Base-by-base conservation (phyloP, 2,329 filamentous ascomycete genomes). In the Berkeleyomyces basicola region DNA sequence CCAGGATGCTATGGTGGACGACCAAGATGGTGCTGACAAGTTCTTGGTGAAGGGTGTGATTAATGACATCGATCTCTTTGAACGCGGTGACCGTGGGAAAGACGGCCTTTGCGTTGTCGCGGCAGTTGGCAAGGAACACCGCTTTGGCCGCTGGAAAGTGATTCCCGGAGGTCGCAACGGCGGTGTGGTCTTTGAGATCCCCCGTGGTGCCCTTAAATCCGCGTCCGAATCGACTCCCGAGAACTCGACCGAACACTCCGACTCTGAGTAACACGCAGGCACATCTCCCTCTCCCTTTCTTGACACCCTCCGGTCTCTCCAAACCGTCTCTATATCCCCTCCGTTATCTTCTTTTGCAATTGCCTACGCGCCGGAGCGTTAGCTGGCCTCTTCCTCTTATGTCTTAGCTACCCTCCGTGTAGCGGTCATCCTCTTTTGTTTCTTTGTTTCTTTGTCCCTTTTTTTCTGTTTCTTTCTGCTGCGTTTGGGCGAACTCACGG, bases 21-120 rank as follows among this genome's bases (percentile, higher is more conserved):
- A 67, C 49, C 61, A 68, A 65, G 70, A 64, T 61, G 64, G 55
- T 23, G 58, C 63, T 36, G n/a, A 39, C 2, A 39, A 67, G 4
- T 67, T 70, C 16, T 23, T 62, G 51, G 78, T 90, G 61, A 82
- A 81, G 68, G 93, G 93, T 49, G 79, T 97, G 6, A 79, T 99
- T 67, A 99, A 97, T 70, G 90, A 88, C 68, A 85, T 99, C 64
- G 83, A 88, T 1, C 80, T 96, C 11, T 90, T 93, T 68, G 93
- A 97, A 72, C 80, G 88, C 16, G 90, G 90, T 3, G 86, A 90
- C 16, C 78, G 85, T 65, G 88, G 86, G 40, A 83, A 82, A 67
- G 82, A 87, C 63, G 90, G 90, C 0, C 74, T 96, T 1, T 92
- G 88, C 68, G 81, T 97, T 37, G 85, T 95, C 10, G 88, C 85